Evolutionary conservation across 2,329 filamentous ascomycete species (phyloP).

Genomic region (Pochonia chlamydosporia): DNA sequence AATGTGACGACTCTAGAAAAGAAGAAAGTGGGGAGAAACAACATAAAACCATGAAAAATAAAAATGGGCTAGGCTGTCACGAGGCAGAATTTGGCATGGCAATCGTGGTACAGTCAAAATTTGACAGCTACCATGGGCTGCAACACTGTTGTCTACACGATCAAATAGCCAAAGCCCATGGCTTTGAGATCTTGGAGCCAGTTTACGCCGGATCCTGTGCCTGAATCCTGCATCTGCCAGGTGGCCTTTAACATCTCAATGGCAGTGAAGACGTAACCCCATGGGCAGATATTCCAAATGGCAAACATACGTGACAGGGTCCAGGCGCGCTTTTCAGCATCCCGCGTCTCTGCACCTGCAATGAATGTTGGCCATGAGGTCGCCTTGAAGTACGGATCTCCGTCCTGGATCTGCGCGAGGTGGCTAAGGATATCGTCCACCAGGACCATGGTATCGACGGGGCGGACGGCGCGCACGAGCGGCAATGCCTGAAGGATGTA

Average conservation of each 20-base stretch:
- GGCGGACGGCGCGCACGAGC: slow-evolving; percentile 26
- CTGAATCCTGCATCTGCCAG: slow-evolving; percentile 37
- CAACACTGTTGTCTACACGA: slow-evolving; percentile 28
- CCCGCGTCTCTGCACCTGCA: slow-evolving; percentile 48
- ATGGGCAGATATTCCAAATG: slow-evolving; percentile 40
- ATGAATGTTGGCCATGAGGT: slow-evolving; percentile 56
- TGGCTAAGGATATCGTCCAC: slow-evolving; percentile 45
- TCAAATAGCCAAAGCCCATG: slow-evolving; percentile 39
- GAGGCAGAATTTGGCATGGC: neutral
- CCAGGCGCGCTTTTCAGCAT: slow-evolving; percentile 42
- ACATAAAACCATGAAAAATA: neutral
- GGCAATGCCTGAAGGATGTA: slow-evolving; percentile 41
- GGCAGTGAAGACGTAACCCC: slow-evolving; percentile 45
- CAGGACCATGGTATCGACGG: slow-evolving; percentile 37
- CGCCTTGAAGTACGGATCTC: slow-evolving; percentile 51
- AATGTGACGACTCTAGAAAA: neutral
- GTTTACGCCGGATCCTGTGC: slow-evolving; percentile 19
- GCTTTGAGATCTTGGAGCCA: slow-evolving; percentile 39
- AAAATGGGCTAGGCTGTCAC: neutral
- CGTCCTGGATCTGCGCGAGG: slow-evolving; percentile 39
- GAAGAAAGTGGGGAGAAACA: too few species aligned
- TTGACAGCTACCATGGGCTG: neutral
- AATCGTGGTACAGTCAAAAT: neutral
- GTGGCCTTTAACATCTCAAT: slow-evolving; percentile 43
- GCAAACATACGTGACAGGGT: slow-evolving; percentile 40